Base-by-base conservation (phyloP, 176 grass and related monocot genomes). In the Oryza glaberrima region DNA sequence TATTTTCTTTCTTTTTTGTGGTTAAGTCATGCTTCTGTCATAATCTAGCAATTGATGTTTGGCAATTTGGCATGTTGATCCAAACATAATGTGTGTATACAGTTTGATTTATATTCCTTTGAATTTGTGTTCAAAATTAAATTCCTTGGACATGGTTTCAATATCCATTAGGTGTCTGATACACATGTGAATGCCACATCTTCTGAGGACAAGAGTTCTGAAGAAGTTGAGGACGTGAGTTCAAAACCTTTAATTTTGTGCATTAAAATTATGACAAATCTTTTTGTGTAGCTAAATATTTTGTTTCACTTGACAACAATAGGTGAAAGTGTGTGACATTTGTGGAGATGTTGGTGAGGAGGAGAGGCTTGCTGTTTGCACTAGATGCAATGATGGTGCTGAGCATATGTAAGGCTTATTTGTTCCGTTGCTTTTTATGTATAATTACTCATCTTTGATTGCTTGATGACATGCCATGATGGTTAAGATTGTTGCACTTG, bases 291-390 rank as follows among this genome's bases (percentile, higher is more conserved):
- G 65, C 32, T 70, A 45, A n/a, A 65, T 20, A 54, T 84, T 51
- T 48, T 48, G n/a, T 83, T 34, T 71, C n/a, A 17, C 67, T 46
- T 84, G 56, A 86, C 46, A 38, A 83, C 81, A 78, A 65, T 70
- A 99, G 96, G 91, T 99, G 60, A 99, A 99, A 84, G 93, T 99
- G 45, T 99, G 96, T 70, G 96, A 96, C 85, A 92, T 99, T 41
- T 99, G 96, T 77, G 96, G 96, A 69, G 96, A 99, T 82, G 84
- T 88, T 79, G 96, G 96, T 63, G 85, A 94, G 45, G 96, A 99
- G 84, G 96, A 94, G 73, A 85, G 65, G 52, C 96, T 99, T 12
- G 93, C 93, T 65, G 81, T 92, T 60, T 99, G 96, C 82, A 94
- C 80, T 81, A 94, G 90, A 90, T 99, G 96, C 67, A 92, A 88